Evolutionary conservation across 2,329 filamentous ascomycete genomes (phyloP).

Genomic region (Hypoxylon sp.): DNA sequence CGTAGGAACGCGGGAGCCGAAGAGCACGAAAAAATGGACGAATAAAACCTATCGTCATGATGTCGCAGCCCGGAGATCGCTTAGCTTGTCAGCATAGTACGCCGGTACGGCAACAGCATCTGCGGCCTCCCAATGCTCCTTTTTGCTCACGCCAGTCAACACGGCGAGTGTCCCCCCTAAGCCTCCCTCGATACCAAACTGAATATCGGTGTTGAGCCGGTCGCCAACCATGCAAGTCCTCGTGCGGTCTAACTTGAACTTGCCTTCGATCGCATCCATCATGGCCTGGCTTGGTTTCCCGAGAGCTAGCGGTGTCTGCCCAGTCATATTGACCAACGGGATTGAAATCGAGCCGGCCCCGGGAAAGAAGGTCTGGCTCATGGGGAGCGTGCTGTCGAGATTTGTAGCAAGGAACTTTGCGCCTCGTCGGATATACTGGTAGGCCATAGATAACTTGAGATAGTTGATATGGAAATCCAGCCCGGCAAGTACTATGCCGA

Average conservation of each 20-base stretch:
- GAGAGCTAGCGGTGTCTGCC: constrained; percentile 78
- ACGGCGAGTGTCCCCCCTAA: constrained; percentile 93
- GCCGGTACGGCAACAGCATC: constrained; percentile 77
- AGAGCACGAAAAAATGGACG: constrained; percentile 11
- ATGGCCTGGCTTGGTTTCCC: constrained; percentile 98
- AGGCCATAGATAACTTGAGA: constrained; percentile 85
- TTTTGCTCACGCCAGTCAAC: constrained; percentile 87
- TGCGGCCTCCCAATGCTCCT: constrained; percentile 82
- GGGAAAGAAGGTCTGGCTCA: constrained; percentile 85
- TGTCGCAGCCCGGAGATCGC: constrained; percentile 71
- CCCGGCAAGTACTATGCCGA: constrained; percentile 89
- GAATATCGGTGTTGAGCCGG: constrained; percentile 93
- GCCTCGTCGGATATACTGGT: constrained; percentile 85
- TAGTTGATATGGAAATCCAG: constrained; percentile 97
- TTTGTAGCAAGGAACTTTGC: constrained; percentile 95
- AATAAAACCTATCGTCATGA: constrained; percentile 30
- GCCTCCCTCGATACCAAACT: constrained; percentile 91
- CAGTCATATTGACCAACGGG: constrained; percentile 79
- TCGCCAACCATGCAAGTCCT: constrained; percentile 97
- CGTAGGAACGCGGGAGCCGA: not conserved
- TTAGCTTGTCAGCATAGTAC: constrained; percentile 86
- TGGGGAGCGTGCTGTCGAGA: constrained; percentile 88
- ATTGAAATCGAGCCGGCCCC: constrained; percentile 87
- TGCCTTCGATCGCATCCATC: constrained; percentile 99
- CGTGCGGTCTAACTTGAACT: constrained; percentile 87